Conservation (phyloP, 164 flowering plant species). For the Kingdonia uniflora region DNA sequence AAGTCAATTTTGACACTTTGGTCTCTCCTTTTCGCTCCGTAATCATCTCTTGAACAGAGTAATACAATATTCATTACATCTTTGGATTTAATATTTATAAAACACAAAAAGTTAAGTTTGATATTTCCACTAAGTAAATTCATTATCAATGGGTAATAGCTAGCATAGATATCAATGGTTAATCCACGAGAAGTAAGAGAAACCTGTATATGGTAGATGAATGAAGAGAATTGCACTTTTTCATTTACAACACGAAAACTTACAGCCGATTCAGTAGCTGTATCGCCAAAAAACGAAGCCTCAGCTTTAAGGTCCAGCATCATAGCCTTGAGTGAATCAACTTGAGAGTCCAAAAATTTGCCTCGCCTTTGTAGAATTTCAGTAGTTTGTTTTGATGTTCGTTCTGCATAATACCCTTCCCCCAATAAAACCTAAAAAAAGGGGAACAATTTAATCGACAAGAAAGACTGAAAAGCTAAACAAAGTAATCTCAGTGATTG, state of each 20-base stretch:
- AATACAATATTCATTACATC: too few species aligned
- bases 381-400: slow-evolving; percentile 72
- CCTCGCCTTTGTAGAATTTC: slow-evolving; percentile 84
- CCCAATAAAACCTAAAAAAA: slow-evolving; percentile 71
- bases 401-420: slow-evolving; percentile 76
- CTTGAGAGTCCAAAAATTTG: slow-evolving; percentile 51
- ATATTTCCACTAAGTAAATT: too few species aligned
- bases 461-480: background rate
- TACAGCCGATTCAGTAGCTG: slow-evolving; percentile 80
- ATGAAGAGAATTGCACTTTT: too few species aligned
- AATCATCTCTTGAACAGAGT: too few species aligned
- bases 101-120: too few species aligned
- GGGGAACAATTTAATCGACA: background rate
- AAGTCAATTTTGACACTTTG: too few species aligned
- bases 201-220: too few species aligned
- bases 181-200: too few species aligned
- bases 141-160: too few species aligned
- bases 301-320: slow-evolving; percentile 61
- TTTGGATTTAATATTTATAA: too few species aligned
- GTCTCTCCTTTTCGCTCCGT: too few species aligned
- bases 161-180: too few species aligned
- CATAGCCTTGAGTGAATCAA: slow-evolving; percentile 50
- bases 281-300: slow-evolving; percentile 63
- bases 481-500: background rate
- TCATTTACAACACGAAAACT: slow-evolving; percentile 7